A percentile compares a stretch with the other conserved stretches of the same genome.
These are phyloP conservation scores for Dovyalis caffra DNA, from an alignment of 345 rosid genomes.

Conservation along the genomic window DNA sequence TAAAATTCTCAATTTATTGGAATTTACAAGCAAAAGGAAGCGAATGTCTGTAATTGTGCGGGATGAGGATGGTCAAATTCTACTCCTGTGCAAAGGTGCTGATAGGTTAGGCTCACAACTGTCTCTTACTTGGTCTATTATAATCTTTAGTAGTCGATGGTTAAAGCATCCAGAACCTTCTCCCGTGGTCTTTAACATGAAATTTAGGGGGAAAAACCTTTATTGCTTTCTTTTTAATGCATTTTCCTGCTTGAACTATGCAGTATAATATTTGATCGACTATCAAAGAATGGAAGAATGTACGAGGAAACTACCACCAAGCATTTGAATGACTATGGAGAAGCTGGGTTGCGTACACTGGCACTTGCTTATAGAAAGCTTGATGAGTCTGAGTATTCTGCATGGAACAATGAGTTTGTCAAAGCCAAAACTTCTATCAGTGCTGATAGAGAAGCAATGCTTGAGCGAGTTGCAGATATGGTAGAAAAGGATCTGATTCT, in stretches of 20 bases:
- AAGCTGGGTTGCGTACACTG: constrained; percentile 85
- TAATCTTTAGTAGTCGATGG: neutral
- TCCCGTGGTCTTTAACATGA: neutral
- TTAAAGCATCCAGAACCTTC: neutral
- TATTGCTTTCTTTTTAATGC: neutral
- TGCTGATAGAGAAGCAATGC: constrained; percentile 69
- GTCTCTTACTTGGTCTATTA: neutral
- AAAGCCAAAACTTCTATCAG: constrained; percentile 86
- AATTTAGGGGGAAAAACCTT: neutral
- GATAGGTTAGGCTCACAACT: constrained; percentile 67
- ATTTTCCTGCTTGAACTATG: constrained; percentile 24
- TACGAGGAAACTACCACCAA: constrained; percentile 58
- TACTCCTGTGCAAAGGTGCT: constrained; percentile 95
- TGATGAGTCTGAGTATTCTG: constrained; percentile 63
- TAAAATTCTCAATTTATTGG: constrained; percentile 84
- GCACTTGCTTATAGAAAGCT: constrained; percentile 78
- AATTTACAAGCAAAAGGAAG: constrained; percentile 96
- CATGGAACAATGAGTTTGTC: constrained; percentile 77
- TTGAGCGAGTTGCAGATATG: constrained; percentile 75
- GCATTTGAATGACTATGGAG: constrained; percentile 94
- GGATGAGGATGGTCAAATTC: constrained; percentile 76
- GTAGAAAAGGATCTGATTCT: constrained; percentile 88
- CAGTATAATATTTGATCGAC: constrained; percentile 89
- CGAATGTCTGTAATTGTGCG: constrained; percentile 88
- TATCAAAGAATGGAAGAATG: constrained; percentile 73